Conservation (phyloP, 306 rosid species). For the Prunus davidiana region DNA sequence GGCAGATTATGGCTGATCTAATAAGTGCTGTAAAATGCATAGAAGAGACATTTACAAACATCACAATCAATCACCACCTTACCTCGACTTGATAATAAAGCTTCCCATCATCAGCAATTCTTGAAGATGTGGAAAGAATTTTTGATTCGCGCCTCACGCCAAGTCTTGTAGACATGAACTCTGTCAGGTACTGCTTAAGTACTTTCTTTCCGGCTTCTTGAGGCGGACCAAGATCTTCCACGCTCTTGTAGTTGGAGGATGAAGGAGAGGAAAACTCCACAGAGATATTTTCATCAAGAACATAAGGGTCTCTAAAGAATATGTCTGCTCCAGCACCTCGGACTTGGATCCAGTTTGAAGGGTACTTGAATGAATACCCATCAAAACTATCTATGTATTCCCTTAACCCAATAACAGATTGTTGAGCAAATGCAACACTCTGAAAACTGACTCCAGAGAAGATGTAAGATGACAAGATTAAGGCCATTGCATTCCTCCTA, state of each 20-base stretch:
- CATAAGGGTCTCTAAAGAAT: constrained; percentile 87
- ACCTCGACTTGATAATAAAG: constrained; percentile 93
- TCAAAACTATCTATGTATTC: constrained; percentile 85
- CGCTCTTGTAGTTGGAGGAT: constrained; percentile 76
- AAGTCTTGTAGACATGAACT: constrained; percentile 88
- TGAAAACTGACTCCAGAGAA: constrained; percentile 34
- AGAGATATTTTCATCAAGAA: constrained; percentile 88
- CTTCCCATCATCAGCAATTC: constrained; percentile 81
- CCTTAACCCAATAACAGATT: constrained; percentile 39
- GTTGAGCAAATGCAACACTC: constrained; percentile 43
- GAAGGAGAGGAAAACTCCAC: constrained; percentile 90
- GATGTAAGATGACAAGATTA: constrained; percentile 61
- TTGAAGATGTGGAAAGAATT: constrained; percentile 64
- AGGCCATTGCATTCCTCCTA: constrained; percentile 74
- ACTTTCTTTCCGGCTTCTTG: constrained; percentile 78
- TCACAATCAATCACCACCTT: neutral
- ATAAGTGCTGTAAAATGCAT: neutral
- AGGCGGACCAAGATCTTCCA: constrained; percentile 81
- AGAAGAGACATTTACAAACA: neutral
- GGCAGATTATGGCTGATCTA: neutral
- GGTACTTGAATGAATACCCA: constrained; percentile 83
- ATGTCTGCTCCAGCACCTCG: constrained; percentile 94
- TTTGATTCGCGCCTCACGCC: constrained; percentile 85
- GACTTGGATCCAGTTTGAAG: constrained; percentile 86
- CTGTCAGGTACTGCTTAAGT: constrained; percentile 76